Evolutionary conservation across 228 moss, liverwort and hornwort species (phyloP), one percentile per base, ranked within the genome.

Genomic region (Sphagnum magellanicum): DNA sequence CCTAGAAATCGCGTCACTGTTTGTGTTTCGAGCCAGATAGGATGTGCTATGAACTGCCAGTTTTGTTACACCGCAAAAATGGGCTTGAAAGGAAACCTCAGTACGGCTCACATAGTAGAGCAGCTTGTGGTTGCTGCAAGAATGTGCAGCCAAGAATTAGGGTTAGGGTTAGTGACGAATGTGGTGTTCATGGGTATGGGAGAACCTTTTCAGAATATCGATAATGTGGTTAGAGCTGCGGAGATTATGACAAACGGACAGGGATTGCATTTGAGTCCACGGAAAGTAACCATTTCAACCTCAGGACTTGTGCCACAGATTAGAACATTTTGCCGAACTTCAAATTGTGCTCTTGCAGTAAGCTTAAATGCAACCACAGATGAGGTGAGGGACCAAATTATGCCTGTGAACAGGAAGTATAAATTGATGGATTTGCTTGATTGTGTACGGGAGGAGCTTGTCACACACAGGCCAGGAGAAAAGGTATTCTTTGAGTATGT

Each of bases 121-220:
- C 94, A 92, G 77, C 76, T 95, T 10, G 90, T 95, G 10, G 88
- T 91, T 50, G 90, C 94, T 10, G 84, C 88, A 17, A 86, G 94
- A 62, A 73, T 94, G 70, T 86, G 78, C 68, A 72, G 63, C 10
- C 65, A 67, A 6, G 86, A 84, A 8, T 48, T 88, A 11, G 87
- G 87, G 63, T 60, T 74, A 4, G 87, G 87, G 63, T 60, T 74
- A 4, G 84, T 95, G 50, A 92, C 94, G 59, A 95, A 92, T 53
- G 92, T 95, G 10, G 94, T 95, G 6, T 95, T 95, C 77, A 95
- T 95, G 94, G 94, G 94, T 61, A 95, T 95, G 92, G 94, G 94
- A 0, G 94, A 95, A 74, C 94, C 94, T n/a, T 81, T 95, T 1
- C 94, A 95, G 61, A 95, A 95, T 11, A 63, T 82, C 0, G 77